Conservation (phyloP, 371 early-diverging fungal genomes). For the Zancudomyces culisetae region DNA sequence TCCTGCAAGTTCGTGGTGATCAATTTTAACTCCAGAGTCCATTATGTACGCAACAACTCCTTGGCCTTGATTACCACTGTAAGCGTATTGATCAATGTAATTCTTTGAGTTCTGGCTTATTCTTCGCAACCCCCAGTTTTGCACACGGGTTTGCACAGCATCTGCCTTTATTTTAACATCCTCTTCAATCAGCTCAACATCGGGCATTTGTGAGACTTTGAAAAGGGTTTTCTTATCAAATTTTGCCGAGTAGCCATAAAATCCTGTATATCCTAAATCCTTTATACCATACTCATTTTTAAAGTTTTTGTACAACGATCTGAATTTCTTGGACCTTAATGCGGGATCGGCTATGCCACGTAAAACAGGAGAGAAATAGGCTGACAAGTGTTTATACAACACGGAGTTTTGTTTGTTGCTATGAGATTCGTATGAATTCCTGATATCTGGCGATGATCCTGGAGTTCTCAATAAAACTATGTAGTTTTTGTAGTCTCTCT, state of each 20-base stretch:
- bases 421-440: too few relatives aligned
- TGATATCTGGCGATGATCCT: too few relatives aligned
- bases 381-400: too few relatives aligned
- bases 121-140: conserved; percentile 77
- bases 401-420: too few relatives aligned
- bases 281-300: too few relatives aligned
- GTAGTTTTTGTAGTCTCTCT: too few relatives aligned
- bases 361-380: too few relatives aligned
- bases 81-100: conserved; percentile 27
- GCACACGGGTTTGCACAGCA: conserved; percentile 49
- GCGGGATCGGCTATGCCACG: too few relatives aligned
- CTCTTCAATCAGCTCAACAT: conserved; percentile 74
- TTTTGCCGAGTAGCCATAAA: conserved; percentile 55
- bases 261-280: too few relatives aligned
- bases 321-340: too few relatives aligned
- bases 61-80: conserved; percentile 53
- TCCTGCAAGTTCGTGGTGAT: conserved; percentile 76
- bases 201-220: conserved; percentile 40
- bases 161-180: conserved; percentile 58
- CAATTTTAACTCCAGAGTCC: conserved; percentile 73
- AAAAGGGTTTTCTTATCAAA: conserved; percentile 44
- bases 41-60: conserved; percentile 74
- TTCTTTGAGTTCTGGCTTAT: conserved; percentile 55
- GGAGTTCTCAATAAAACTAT: too few relatives aligned
- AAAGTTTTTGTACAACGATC: too few relatives aligned